A percentile compares a stretch with the other conserved stretches of the same genome.
These are phyloP conservation scores for Colletotrichum spaethianum DNA, from an alignment of 2,329 filamentous ascomycete genomes.

Conservation along the genomic window DNA sequence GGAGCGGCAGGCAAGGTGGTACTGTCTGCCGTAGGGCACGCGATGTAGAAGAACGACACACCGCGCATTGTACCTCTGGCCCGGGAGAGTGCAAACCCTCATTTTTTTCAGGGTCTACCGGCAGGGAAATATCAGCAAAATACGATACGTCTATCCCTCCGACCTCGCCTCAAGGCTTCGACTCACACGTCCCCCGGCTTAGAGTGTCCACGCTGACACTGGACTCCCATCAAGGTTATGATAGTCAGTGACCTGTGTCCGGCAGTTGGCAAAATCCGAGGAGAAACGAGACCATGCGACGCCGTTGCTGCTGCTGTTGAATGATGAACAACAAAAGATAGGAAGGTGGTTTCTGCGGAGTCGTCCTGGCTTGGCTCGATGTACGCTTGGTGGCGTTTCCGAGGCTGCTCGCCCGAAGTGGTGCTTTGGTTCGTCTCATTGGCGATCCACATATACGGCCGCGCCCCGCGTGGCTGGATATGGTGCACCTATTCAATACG, in stretches of 20 bases:
- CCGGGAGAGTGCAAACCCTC: neutral
- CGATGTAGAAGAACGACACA: neutral
- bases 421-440: neutral
- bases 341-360: neutral
- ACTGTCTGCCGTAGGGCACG: neutral
- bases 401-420: too few relatives aligned
- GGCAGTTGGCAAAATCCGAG: neutral
- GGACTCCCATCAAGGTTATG: neutral
- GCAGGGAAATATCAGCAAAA: too few relatives aligned
- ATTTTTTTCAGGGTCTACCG: neutral
- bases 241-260: neutral
- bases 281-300: neutral
- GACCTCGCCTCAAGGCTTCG: too few relatives aligned
- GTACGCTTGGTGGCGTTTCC: neutral
- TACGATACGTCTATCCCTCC: too few relatives aligned
- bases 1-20: too few relatives aligned
- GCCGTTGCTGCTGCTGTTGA: neutral
- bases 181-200: neutral
- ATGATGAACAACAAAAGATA: neutral
- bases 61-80: neutral
- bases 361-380: neutral
- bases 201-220: neutral
- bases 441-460: neutral
- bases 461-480: neutral
- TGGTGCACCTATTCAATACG: neutral